These are phyloP conservation scores for Iris pallida DNA, from an alignment of 116 monocot species.

Conservation along the genomic window DNA sequence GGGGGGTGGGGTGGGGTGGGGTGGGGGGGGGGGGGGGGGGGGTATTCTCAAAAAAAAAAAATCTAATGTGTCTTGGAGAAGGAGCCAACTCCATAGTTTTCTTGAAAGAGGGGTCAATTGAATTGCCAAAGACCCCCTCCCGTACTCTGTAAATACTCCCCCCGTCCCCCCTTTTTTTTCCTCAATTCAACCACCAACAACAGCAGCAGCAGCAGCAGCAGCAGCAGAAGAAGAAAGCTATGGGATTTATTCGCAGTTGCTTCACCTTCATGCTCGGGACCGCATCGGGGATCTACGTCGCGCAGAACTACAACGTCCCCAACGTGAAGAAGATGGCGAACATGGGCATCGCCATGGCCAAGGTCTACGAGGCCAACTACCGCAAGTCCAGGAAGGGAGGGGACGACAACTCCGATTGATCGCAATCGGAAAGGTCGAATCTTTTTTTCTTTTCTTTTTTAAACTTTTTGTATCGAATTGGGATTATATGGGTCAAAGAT, in stretches of 20 bases:
- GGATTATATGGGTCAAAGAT: too few relatives aligned
- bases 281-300: constrained; percentile 23
- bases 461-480: too few relatives aligned
- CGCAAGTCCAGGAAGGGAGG: constrained; percentile 27
- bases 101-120: too few relatives aligned
- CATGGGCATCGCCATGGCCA: constrained; percentile 22
- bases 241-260: constrained; percentile 22
- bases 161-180: too few relatives aligned
- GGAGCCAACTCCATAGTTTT: too few relatives aligned
- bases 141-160: too few relatives aligned
- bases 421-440: background rate
- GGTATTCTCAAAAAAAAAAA: too few relatives aligned
- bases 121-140: too few relatives aligned
- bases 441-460: constrained; percentile 1
- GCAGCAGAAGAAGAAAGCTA: background rate
- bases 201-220: background rate
- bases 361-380: constrained; percentile 34
- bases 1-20: too few relatives aligned
- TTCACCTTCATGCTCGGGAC: constrained; percentile 28
- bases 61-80: too few relatives aligned
- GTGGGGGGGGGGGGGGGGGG: too few relatives aligned
- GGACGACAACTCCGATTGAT: constrained; percentile 6
- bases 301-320: constrained; percentile 46
- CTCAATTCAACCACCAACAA: too few relatives aligned
- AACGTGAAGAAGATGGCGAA: constrained; percentile 25